Conservation (phyloP, 1,284 basidiomycete genomes). For the Boletellus deceptivus region DNA sequence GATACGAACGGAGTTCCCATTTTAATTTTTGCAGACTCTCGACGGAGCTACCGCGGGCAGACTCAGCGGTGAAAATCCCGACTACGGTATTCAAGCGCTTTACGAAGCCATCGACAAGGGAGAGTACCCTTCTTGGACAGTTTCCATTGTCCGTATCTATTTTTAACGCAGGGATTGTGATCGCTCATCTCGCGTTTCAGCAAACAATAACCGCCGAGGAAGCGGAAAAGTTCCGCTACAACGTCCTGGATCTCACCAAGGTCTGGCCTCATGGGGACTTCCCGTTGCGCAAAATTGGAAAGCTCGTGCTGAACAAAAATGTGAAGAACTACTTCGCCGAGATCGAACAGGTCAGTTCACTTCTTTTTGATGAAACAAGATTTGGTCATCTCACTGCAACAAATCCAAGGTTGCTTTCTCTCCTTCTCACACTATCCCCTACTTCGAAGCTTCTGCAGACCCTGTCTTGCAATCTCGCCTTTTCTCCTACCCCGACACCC, state of each 20-base stretch:
- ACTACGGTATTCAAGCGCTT: constrained; percentile 75
- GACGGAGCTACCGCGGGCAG: constrained; percentile 53
- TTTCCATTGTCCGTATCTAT: constrained; percentile 56
- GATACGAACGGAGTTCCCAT: constrained; percentile 1
- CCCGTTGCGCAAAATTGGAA: constrained; percentile 86
- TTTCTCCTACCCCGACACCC: constrained; percentile 95
- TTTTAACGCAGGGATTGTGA: background rate
- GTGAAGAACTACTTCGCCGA: constrained; percentile 85
- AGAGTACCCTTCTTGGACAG: constrained; percentile 78
- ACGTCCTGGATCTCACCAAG: constrained; percentile 89
- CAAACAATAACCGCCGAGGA: constrained; percentile 90
- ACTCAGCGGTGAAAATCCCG: constrained; percentile 75
- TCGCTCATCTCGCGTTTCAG: constrained; percentile 35
- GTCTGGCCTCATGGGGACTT: constrained; percentile 83
- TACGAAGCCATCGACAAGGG: constrained; percentile 80
- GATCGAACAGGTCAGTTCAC: constrained; percentile 67
- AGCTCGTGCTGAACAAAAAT: constrained; percentile 85
- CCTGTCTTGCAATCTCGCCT: constrained; percentile 91
- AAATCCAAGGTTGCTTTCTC: constrained; percentile 70
- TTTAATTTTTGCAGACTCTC: constrained; percentile 47
- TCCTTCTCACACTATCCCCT: constrained; percentile 83
- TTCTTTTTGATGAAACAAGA: background rate
- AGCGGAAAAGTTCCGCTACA: constrained; percentile 89
- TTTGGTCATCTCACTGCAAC: constrained; percentile 18
- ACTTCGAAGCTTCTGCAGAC: constrained; percentile 86